Percentiles rank a stretch among this genome's conserved stretches.
Evolutionary conservation across 208 protist genomes (phyloP).

Genomic region (Trypanosoma avium): DNA sequence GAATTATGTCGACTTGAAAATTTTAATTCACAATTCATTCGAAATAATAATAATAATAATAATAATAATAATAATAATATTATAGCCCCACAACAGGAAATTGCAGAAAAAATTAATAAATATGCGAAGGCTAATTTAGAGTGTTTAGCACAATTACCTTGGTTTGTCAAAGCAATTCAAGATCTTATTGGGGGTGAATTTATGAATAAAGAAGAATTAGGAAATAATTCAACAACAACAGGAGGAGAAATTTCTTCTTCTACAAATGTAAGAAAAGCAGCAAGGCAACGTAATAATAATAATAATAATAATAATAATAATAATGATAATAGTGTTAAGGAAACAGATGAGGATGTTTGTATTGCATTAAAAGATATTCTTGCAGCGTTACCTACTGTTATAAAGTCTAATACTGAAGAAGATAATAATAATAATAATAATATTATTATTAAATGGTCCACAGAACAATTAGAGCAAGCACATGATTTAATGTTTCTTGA

Average conservation of each 20-base stretch:
- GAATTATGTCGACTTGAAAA: conserved; percentile 79
- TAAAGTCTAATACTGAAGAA: no score
- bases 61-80: conserved; percentile 3
- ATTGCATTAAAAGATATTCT: conserved; percentile 73
- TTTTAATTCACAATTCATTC: conserved; percentile 18
- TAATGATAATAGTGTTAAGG: neutral
- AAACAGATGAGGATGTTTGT: conserved; percentile 69
- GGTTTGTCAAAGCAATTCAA: conserved; percentile 55
- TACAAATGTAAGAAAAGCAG: no score
- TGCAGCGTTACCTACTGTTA: conserved; percentile 47
- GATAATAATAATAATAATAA: neutral
- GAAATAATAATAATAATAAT: conserved; percentile 1
- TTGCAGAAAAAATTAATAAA: conserved; percentile 62
- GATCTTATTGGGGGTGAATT: conserved; percentile 42
- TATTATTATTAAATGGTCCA: conserved; percentile 37
- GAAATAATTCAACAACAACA: no score
- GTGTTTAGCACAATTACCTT: conserved; percentile 68
- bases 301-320: neutral
- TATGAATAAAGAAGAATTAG: no score
- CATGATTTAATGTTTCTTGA: conserved; percentile 84
- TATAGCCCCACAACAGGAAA: conserved; percentile 10
- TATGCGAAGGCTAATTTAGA: conserved; percentile 71
- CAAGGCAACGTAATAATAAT: no score
- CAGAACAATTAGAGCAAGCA: conserved; percentile 46
- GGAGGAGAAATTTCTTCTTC: no score